Conservation (phyloP, 805 yeast genomes). For the Kodamaea nitidulidarum region DNA sequence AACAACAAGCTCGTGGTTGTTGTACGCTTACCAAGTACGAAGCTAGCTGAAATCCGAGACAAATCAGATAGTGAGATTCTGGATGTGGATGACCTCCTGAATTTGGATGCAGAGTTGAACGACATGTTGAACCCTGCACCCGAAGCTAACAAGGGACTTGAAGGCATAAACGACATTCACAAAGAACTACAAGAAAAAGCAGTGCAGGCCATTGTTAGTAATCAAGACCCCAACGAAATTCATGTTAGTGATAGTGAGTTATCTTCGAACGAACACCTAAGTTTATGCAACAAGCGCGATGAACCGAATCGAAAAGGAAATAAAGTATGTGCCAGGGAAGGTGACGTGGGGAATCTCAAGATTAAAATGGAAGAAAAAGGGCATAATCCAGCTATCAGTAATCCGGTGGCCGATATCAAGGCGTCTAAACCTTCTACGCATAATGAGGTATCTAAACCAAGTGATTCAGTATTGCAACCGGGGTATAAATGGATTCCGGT, state of each 20-base stretch:
- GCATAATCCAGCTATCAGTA: too few species aligned
- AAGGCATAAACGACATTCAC: neutral
- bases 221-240: neutral
- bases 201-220: too few species aligned
- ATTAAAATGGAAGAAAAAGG: neutral
- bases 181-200: neutral
- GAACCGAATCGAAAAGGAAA: too few species aligned
- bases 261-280: too few species aligned
- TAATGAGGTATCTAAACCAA: neutral
- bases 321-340: too few species aligned
- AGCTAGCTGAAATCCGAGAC: neutral
- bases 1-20: slow-evolving; percentile 1
- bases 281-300: too few species aligned
- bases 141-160: too few species aligned
- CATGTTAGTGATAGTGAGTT: too few species aligned
- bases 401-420: too few species aligned
- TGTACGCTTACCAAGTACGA: neutral
- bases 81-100: slow-evolving; percentile 9
- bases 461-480: neutral
- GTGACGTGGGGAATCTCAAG: too few species aligned
- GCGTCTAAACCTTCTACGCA: too few species aligned
- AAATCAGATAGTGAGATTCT: slow-evolving; percentile 8
- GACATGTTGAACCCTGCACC: slow-evolving; percentile 3
- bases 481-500: slow-evolving; percentile 18
- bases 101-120: slow-evolving; percentile 8